Base-by-base conservation (phyloP, 192 early-diverging fungal species). In the Coemansia umbellata region DNA sequence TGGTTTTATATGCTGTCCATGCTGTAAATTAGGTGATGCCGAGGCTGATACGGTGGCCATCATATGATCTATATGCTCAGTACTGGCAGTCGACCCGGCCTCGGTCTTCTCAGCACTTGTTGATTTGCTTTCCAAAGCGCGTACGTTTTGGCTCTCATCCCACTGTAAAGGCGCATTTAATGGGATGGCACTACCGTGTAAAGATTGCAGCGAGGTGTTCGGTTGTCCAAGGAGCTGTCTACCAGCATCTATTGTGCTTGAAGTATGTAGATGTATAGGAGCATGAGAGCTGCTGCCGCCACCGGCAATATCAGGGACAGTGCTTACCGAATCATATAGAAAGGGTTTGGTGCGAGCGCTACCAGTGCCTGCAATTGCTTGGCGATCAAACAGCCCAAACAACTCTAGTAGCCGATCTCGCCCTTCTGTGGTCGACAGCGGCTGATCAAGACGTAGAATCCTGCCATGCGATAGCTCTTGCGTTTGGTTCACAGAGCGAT, bases 321-420 rank as follows among this genome's bases (percentile, higher is more conserved):
- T 40, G 21, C 56, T 27, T 8, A 7, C 24, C 26, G 43, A 28
- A 9, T 45, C 43, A 13, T 27, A n/a, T n/a, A 45, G 24, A 11
- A 26, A 13, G 18, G 43, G 24, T 26, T 45, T 15, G 4, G 24
- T n/a, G 1, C 22, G 43, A 22, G n/a, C n/a, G 43, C 24, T 37
- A 15, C 55, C 62, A 4, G 48, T 42, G 31, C 63, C 54, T 22
- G 62, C 58, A 36, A 74, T 66, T 0, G 70, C 70, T 28, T 53
- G 53, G 18, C 51, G 59, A 37, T 74, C 70, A 32, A 58, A 74
- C 47, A 39, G 44, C 10, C 60, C 63, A 45, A 74, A 74, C 32
- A 66, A n/a, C 28, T 57, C 64, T 7, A 57, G 28, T 10, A 74
- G 50, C 40, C 44, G 36, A 37, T 66, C 59, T 28, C 45, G 63